Conservation (phyloP, 805 yeast genomes). For the Clavispora asparagi region DNA sequence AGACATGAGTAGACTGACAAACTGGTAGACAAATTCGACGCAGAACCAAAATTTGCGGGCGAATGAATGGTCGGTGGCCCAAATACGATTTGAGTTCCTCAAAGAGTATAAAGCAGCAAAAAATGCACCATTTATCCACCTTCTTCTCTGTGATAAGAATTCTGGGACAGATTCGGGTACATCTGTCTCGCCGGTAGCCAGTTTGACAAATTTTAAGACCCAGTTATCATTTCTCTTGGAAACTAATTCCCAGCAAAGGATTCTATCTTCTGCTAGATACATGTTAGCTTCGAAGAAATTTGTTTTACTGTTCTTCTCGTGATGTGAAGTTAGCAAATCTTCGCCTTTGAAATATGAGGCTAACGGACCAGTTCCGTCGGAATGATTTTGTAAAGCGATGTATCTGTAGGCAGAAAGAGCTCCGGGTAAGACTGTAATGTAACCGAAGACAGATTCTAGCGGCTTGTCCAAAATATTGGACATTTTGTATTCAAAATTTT, state of each 20-base stretch:
- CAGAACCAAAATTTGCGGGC: conserved; percentile 21
- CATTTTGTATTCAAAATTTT: conserved; percentile 94
- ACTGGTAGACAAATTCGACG: conserved; percentile 21
- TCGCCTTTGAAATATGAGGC: conserved; percentile 90
- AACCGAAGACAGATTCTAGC: conserved; percentile 86
- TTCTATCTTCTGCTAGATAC: conserved; percentile 27
- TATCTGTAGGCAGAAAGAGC: conserved; percentile 93
- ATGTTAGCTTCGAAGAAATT: conserved; percentile 87
- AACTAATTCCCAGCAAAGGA: conserved; percentile 26
- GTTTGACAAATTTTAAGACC: conserved; percentile 26
- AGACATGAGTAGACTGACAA: conserved; percentile 17
- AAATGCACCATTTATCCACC: conserved; percentile 29
- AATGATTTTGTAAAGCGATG: conserved; percentile 77
- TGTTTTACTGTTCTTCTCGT: conserved; percentile 37
- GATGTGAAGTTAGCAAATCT: conserved; percentile 31
- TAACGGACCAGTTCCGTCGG: conserved; percentile 90
- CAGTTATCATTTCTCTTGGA: conserved; percentile 23
- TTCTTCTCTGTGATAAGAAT: conserved; percentile 23
- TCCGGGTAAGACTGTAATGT: conserved; percentile 91
- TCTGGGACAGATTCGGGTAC: conserved; percentile 24
- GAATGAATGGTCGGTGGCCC: conserved; percentile 21
- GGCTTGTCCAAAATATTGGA: conserved; percentile 96
- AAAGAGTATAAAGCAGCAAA: conserved; percentile 25
- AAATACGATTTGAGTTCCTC: conserved; percentile 18
- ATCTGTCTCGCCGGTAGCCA: conserved; percentile 28